phyloP scores from a whole-genome alignment of 345 rosid genomes.

The Streptanthus diversifolius region DNA sequence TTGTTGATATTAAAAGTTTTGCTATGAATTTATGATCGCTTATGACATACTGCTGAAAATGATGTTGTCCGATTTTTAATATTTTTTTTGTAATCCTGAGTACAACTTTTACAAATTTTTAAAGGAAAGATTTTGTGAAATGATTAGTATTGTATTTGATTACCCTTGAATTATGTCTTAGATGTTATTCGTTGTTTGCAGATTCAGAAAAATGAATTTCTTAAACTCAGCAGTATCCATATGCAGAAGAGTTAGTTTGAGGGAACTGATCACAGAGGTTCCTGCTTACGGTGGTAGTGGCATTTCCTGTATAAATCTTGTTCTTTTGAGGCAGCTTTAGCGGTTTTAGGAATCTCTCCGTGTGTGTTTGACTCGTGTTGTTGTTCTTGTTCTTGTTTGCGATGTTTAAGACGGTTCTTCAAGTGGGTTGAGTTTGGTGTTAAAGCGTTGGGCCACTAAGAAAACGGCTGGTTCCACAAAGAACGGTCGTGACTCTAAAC shows the following conservation, averaged over 20 bases:
- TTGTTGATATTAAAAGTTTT: too few relatives aligned
- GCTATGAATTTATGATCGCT: too few relatives aligned
- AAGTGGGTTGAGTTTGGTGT: slow-evolving; percentile 60
- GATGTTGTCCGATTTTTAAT: too few relatives aligned
- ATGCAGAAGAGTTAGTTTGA: slow-evolving; percentile 46
- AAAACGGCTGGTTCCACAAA: slow-evolving; percentile 81
- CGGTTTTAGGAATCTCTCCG: too few relatives aligned
- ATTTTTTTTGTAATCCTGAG: too few relatives aligned
- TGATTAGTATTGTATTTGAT: too few relatives aligned
- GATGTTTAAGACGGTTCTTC: slow-evolving; percentile 47
- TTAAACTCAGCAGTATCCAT: slow-evolving; percentile 36
- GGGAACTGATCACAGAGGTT: slow-evolving; percentile 44
- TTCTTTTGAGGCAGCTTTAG: too few relatives aligned
- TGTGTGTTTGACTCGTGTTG: too few relatives aligned
- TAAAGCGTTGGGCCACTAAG: slow-evolving; percentile 87
- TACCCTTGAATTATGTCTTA: too few relatives aligned
- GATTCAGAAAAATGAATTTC: slow-evolving; percentile 31
- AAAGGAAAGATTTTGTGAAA: too few relatives aligned
- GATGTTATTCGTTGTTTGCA: background rate
- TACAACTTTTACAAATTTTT: too few relatives aligned
- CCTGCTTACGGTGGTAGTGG: slow-evolving; percentile 41
- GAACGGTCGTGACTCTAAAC: slow-evolving; percentile 82
- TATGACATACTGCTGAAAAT: too few relatives aligned
- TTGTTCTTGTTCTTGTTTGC: background rate
- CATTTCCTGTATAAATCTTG: slow-evolving; percentile 48